A percentile compares a stretch with the other conserved stretches of the same genome.
These are phyloP conservation scores for Cucumis sativus DNA, from an alignment of 306 rosid genomes.

Conservation along the genomic window DNA sequence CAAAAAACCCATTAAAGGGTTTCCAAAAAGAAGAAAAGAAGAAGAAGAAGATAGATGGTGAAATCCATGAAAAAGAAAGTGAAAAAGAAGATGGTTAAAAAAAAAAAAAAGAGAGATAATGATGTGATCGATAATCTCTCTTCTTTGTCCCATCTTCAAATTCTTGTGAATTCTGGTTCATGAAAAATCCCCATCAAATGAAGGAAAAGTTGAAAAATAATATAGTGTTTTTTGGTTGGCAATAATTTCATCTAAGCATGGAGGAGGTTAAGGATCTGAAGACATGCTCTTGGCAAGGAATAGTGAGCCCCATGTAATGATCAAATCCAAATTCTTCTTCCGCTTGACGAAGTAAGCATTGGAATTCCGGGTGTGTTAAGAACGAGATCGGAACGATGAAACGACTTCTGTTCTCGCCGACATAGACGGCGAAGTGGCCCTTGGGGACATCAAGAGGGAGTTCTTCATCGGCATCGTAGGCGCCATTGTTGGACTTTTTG, in stretches of 20 bases:
- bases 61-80: conserved; percentile 15
- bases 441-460: conserved; percentile 76
- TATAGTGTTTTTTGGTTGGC: neutral
- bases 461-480: conserved; percentile 30
- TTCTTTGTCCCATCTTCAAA: neutral
- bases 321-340: conserved; percentile 92
- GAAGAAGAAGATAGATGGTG: neutral
- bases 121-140: neutral
- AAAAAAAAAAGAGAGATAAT: conserved; percentile 33
- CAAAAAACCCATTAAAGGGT: neutral
- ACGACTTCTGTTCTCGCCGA: conserved; percentile 72
- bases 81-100: conserved; percentile 36
- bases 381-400: conserved; percentile 79
- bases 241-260: conserved; percentile 15
- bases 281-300: conserved; percentile 88
- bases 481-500: conserved; percentile 11
- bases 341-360: conserved; percentile 68
- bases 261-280: conserved; percentile 64
- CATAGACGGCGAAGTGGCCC: conserved; percentile 85
- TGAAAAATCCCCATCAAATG: neutral
- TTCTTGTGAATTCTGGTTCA: neutral
- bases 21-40: conserved; percentile 10
- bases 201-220: neutral
- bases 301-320: conserved; percentile 87
- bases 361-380: conserved; percentile 68